Base-by-base conservation (phyloP, 2,329 filamentous ascomycete species). In the Verticillium alfalfae region DNA sequence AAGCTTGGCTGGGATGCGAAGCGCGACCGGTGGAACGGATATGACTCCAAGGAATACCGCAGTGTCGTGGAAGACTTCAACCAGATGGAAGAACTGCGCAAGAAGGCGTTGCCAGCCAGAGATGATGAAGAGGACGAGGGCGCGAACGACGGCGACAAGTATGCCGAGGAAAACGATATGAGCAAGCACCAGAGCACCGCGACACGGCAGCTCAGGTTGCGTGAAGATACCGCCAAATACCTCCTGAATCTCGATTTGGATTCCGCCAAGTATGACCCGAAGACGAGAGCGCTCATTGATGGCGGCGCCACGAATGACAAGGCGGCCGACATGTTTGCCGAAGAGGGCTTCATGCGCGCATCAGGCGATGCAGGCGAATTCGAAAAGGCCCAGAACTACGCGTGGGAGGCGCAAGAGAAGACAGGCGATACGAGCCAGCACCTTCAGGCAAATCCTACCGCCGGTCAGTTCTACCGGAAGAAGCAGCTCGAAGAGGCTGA, bases 141-240 rank as follows among this genome's bases (percentile, higher is more conserved):
- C 5, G 77, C 79, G 13, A 81, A 87, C 62, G 83, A 84, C 34
- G 87, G 85, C 31, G 88, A 88, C 67, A 90, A 88, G 64, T 98
- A 98, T 72, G 93, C 94, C 45, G 95, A 96, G 71, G 94, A 97
- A 73, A 94, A 92, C 34, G 94, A 98, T 73, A 97, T 99, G 92
- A 94, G 93, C 66, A 88, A 93, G 65, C 89, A 97, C 70, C 93
- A 97, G 74, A 90, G 90, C 67, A 97, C 93, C 26, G 91, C 92
- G 7, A 97, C 95, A 1, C 85, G 93, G 62, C 96, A 98, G 71
- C 81, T 99, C 62, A 87, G 95, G 65, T 87, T 99, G 73, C 86
- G 95, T 73, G 95, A 99, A 78, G 95, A 99, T 73, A 99, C 95
- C 0, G 95, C 95, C 26, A 98, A 97, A 71, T 99, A 99, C 72